Evolutionary conservation across 176 grass and related monocot genomes (phyloP).

Genomic region (Pharus latifolius): DNA sequence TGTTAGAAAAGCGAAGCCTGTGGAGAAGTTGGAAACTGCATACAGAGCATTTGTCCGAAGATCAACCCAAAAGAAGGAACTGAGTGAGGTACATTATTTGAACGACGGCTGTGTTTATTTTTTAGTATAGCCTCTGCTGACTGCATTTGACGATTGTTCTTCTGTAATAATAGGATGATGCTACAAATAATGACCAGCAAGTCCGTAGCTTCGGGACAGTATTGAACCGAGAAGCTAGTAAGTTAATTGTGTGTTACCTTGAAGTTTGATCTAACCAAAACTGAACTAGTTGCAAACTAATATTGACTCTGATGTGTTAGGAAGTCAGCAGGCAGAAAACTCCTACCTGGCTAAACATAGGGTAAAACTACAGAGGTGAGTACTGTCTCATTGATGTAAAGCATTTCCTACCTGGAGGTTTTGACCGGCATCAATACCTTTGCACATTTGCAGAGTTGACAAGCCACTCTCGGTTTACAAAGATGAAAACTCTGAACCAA

Average conservation of each 20-base stretch:
- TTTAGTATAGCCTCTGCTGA: neutral
- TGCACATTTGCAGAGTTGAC: conserved; percentile 38
- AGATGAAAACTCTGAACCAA: conserved; percentile 51
- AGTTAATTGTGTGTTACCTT: neutral
- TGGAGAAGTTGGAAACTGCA: conserved; percentile 64
- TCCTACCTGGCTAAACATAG: conserved; percentile 14
- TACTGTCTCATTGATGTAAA: neutral
- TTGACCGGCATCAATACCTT: neutral
- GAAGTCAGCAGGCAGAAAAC: conserved; percentile 33
- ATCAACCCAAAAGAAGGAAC: conserved; percentile 44
- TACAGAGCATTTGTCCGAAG: conserved; percentile 69
- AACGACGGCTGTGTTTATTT: neutral
- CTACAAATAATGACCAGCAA: conserved; percentile 17
- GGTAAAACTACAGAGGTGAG: conserved; percentile 45
- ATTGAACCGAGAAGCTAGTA: conserved; percentile 47
- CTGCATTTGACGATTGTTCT: neutral
- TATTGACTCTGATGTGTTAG: conserved; percentile 22
- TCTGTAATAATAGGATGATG: conserved; percentile 40
- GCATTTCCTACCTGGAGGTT: neutral
- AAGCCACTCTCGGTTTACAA: conserved; percentile 53
- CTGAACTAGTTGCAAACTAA: conserved; percentile 12
- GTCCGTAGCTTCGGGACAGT: conserved; percentile 62
- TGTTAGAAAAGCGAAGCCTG: conserved; percentile 51
- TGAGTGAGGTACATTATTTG: conserved; percentile 33
- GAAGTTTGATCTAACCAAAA: neutral